Evolutionary conservation across 495 filamentous ascomycete genomes (phyloP), one percentile per base, ranked within the genome.

Genomic region (Penicillium taxi): DNA sequence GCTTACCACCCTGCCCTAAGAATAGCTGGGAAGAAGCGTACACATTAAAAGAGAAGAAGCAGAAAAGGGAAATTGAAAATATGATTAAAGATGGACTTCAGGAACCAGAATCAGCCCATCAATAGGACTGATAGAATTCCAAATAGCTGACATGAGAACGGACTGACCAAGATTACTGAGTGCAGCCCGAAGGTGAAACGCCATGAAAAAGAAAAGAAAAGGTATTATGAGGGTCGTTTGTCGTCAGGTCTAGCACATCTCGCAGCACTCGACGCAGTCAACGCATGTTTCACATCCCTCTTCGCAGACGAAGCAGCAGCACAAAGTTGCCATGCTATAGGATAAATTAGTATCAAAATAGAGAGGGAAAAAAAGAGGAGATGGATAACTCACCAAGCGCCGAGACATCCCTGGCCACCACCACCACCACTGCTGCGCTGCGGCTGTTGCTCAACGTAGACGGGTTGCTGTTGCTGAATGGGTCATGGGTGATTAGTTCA

Each of bases 231-330:
- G 33, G 17, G n/a, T 48, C 48, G 28, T 51, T 6, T 40, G 27
- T 39, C 16, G 14, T 26, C 11, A 20, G 26, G 18, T 45, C 45
- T 64, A 74, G 44, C 72, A 75, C 43, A 75, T 69, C 45, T 71
- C 66, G 41, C 66, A 76, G 59, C 80, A 82, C 48, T 83, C 77
- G 53, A 70, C 69, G 55, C 78, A 82, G 2, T 81, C 81, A 26
- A 77, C 73, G 52, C 82, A 86, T 61, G 81, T 86, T 47, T 85
- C 82, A 53, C 83, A 86, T 29, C 80, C 73, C 61, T 86, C 78
- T 51, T 86, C 82, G 46, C 80, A 82, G 15, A 86, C 73, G 60
- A 80, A 86, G 50, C 82, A 86, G 52, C 83, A 88, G 68, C 81
- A 86, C 28, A 86, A 59, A 16, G 72, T 70, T 9, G 80, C 80